Percentiles rank a stretch among this genome's conserved stretches.
phyloP scores from a whole-genome alignment of 495 filamentous ascomycete genomes.

The Hypomontagnella monticulosa region DNA sequence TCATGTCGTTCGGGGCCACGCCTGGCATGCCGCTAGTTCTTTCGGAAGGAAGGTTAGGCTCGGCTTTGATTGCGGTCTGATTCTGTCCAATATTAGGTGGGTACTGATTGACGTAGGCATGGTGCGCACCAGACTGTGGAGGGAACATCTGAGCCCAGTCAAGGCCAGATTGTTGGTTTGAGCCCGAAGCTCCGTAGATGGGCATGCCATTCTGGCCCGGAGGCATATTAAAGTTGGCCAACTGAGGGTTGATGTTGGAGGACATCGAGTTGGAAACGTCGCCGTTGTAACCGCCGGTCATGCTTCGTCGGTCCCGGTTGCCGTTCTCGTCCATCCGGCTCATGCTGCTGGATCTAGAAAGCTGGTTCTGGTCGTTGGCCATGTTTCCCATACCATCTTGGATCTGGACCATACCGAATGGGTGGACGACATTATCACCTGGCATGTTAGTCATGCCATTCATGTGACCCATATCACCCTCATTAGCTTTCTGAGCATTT shows the following conservation, averaged over 20 bases:
- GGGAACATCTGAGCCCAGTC: constrained; percentile 78
- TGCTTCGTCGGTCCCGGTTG: constrained; percentile 63
- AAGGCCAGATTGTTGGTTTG: constrained; percentile 56
- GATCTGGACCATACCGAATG: constrained; percentile 58
- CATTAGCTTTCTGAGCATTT: constrained; percentile 64
- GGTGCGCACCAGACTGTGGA: constrained; percentile 69
- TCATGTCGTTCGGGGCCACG: constrained; percentile 53
- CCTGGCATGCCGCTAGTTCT: constrained; percentile 54
- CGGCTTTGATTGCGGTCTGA: constrained; percentile 63
- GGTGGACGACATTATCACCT: constrained; percentile 60
- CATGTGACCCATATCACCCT: constrained; percentile 61
- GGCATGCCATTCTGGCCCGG: constrained; percentile 62
- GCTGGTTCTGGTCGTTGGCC: constrained; percentile 62
- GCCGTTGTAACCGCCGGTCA: constrained; percentile 61
- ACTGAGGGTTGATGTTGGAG: constrained; percentile 65
- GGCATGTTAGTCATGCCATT: constrained; percentile 63
- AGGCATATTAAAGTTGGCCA: constrained; percentile 65
- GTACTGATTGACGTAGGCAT: constrained; percentile 68
- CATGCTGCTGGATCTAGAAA: constrained; percentile 67
- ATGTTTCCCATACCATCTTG: constrained; percentile 61
- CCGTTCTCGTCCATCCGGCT: constrained; percentile 61
- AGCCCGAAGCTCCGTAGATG: constrained; percentile 58
- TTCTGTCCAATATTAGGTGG: constrained; percentile 65
- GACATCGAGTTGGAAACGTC: constrained; percentile 62
- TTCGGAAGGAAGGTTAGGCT: constrained; percentile 53